Conservation (phyloP, 176 grass and related monocot genomes). For the Raddia guianensis region DNA sequence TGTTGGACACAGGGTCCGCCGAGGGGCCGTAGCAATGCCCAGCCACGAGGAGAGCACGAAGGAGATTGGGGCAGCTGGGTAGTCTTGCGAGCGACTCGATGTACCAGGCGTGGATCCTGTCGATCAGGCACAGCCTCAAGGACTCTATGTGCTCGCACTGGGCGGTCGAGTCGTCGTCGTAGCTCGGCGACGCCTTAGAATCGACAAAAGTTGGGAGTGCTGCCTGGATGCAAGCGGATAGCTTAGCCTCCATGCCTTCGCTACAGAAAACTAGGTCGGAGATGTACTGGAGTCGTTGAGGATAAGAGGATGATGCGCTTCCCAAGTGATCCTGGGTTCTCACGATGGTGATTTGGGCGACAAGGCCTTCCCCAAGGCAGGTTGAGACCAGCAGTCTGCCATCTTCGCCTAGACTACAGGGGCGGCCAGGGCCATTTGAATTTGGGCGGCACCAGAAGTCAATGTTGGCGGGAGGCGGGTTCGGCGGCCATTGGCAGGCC, state of each 20-base stretch:
- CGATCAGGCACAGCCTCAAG: conserved; percentile 6
- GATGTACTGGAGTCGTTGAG: not conserved
- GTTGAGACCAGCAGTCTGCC: not conserved
- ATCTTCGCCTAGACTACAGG: not conserved
- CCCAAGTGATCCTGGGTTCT: too few relatives aligned
- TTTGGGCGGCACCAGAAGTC: conserved; percentile 4
- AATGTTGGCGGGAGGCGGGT: not conserved
- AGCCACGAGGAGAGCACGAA: not conserved
- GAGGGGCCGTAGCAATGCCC: conserved; percentile 22
- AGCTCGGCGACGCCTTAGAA: not conserved
- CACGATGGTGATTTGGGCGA: not conserved
- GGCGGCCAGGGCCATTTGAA: not conserved
- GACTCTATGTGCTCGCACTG: not conserved
- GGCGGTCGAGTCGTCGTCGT: not conserved
- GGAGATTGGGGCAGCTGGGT: not conserved
- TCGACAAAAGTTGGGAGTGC: too few relatives aligned
- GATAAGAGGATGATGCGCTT: too few relatives aligned
- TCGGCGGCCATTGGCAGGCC: not conserved
- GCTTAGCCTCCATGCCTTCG: not conserved
- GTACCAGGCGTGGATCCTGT: not conserved
- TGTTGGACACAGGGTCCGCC: conserved; percentile 7
- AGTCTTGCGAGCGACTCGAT: not conserved
- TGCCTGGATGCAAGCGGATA: not conserved
- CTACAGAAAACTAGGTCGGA: not conserved
- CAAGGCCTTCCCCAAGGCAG: not conserved